A percentile compares a stretch with the other conserved stretches of the same genome.
Evolutionary conservation across 2,329 filamentous ascomycete species (phyloP).

Genomic region (Aspergillus tamarii): DNA sequence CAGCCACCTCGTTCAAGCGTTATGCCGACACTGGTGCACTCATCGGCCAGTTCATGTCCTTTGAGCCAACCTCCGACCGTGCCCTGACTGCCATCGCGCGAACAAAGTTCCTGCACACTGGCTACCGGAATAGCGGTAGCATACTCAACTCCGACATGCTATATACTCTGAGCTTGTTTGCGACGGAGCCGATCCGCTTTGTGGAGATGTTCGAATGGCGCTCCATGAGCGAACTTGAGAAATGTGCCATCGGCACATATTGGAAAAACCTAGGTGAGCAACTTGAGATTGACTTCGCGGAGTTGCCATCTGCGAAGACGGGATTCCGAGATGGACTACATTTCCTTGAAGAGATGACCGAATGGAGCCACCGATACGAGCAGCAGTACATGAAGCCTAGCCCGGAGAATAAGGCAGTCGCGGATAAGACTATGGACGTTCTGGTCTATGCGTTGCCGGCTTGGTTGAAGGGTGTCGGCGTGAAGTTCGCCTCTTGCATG

Average conservation of each 20-base stretch:
- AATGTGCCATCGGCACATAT: constrained; percentile 66
- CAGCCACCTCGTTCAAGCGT: constrained; percentile 53
- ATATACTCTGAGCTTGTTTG: constrained; percentile 67
- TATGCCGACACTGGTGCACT: constrained; percentile 57
- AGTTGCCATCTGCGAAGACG: constrained; percentile 42
- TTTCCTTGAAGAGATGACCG: constrained; percentile 54
- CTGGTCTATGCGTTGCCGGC: constrained; percentile 59
- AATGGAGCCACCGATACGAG: constrained; percentile 63
- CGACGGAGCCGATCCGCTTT: constrained; percentile 67
- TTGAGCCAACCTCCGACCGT: constrained; percentile 49
- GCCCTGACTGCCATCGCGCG: constrained; percentile 59
- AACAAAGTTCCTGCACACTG: constrained; percentile 65
- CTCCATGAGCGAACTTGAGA: constrained; percentile 65
- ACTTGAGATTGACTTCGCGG: constrained; percentile 63
- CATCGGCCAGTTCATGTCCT: constrained; percentile 52
- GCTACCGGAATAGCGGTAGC: constrained; percentile 60
- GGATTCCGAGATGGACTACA: constrained; percentile 55
- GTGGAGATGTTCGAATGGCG: constrained; percentile 72
- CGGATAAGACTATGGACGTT: constrained; percentile 63
- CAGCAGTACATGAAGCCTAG: constrained; percentile 59
- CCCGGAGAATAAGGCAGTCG: constrained; percentile 54
- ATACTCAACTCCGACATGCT: constrained; percentile 66
- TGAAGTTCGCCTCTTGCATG: constrained; percentile 57
- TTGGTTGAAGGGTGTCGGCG: constrained; percentile 49
- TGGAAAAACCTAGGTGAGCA: constrained; percentile 74